Evolutionary conservation across 2,329 filamentous ascomycete species (phyloP), one percentile per base, ranked within the genome.

Genomic region (Ophiostoma piceae): DNA sequence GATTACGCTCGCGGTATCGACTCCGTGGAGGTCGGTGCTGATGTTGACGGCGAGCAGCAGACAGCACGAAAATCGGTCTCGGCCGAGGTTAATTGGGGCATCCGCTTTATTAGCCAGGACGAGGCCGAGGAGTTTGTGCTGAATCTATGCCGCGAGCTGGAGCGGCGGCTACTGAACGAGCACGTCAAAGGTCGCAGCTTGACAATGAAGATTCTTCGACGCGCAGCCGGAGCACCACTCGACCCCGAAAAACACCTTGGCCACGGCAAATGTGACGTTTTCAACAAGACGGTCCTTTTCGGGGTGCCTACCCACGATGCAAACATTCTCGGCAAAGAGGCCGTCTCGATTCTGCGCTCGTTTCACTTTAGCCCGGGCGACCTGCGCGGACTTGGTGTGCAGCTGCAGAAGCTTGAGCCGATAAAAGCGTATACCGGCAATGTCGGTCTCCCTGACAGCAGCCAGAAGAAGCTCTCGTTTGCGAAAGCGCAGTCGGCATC

Each of bases 31-130:
- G 92, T 98, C 6, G 94, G 94, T 41, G 84, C 88, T 1, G 92
- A 97, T 78, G 92, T 98, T 5, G 94, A 94, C 41, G 91, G 32
- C 51, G 67, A 62, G n/a, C 41, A 94, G 70, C 91, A 96, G 76
- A 87, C 90, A 0, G 83, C 92, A 19, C 88, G 95, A 69, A 99
- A 98, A 77, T 98, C 94, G 0, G 92, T 99, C 0, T 98, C 95
- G 1, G 94, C 94, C 0, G 95, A 99, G 77, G 92, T 99, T 72
- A 99, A 95, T 75, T 99, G 95, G 95, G 95, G 96, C 2, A 96
- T 99, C 70, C 89, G 95, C 6, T 99, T 99, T 77, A 88, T 95
- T 74, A 96, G 86, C 71, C 92, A 97, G 76, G 85, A 87, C n/a
- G 94, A 99, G 79, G 94, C 93, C 0, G 94, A 98, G 71, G 92